Base-by-base conservation (phyloP, 352 stramenopile species). In the Pythium pectinolyticum region DNA sequence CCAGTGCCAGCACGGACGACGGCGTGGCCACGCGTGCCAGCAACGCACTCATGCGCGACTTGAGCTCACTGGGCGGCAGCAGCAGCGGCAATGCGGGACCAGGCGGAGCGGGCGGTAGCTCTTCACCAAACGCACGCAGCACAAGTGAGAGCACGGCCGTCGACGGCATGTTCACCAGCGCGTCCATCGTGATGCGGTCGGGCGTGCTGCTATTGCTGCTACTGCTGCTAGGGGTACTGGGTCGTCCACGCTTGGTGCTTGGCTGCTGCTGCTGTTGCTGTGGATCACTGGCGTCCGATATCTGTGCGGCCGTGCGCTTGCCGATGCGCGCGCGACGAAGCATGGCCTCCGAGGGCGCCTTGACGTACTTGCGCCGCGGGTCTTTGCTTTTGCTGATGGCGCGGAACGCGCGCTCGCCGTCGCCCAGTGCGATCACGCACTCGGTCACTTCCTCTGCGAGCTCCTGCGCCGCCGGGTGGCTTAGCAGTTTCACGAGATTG, bases 311-410 rank as follows among this genome's bases (percentile, higher is more conserved):
- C 45, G 73, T 84, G 27, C 82, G 80, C 61, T 89, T 92, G 24
- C 80, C 77, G 41, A 92, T 81, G 46, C 82, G 78, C 46, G 82
- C 77, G 59, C 75, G 74, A 12, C 79, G 77, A 48, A 94, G 61
- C 25, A 82, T 88, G 2, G 82, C 80, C 47, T 90, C 85, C 0
- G 78, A 88, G 1, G 82, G 82, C 22, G 82, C 82, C 17, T 78
- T 84, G 10, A 89, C 83, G 64, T 93, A 93, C 49, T 84, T 83
- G 32, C 84, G 75, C 5, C 84, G 75, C 32, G 83, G 80, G 46
- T 89, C 79, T 57, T 92, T 92, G 69, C 78, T 90, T 60, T 92
- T 94, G 61, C 72, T 90, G 66, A 90, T 84, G 3, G 85, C 85
- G 31, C 80, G 73, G 68, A 92, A 89, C 4, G 85, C 85, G 32